These are phyloP conservation scores for Diaporthe sp. DNA, from an alignment of 2,329 filamentous ascomycete genomes.

Conservation along the genomic window DNA sequence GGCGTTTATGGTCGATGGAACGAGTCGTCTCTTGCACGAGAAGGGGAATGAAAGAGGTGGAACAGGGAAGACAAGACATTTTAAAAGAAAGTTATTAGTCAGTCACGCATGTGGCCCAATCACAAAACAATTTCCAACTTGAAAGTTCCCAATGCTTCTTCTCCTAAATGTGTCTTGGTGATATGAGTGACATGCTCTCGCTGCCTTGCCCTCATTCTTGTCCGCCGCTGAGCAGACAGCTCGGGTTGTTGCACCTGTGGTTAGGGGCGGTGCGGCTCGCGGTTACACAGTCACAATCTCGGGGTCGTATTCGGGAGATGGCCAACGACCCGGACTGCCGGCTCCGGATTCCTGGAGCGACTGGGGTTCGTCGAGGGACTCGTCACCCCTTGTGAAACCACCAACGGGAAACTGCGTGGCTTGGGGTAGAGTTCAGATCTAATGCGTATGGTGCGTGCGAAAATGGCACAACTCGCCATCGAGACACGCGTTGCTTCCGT, in stretches of 20 bases:
- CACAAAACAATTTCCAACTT: not conserved
- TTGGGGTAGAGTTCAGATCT: constrained; percentile 5
- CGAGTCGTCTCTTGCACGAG: not conserved
- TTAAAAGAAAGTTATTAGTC: not conserved
- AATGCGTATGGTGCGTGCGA: not conserved
- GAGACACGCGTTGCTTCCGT: constrained; percentile 17
- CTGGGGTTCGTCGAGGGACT: constrained; percentile 4
- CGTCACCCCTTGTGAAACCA: constrained; percentile 28
- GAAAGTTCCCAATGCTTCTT: not conserved
- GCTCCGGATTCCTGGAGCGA: not conserved
- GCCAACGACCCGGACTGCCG: not conserved
- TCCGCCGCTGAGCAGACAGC: not conserved
- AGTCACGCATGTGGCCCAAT: not conserved
- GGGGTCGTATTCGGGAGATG: not conserved
- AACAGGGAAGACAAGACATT: not conserved
- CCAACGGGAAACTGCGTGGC: not conserved
- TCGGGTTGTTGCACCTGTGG: not conserved
- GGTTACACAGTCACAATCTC: not conserved
- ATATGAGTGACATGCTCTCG: not conserved
- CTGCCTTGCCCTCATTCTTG: not conserved
- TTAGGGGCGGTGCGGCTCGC: not conserved
- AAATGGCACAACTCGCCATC: not conserved
- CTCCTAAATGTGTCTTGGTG: not conserved
- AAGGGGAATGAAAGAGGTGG: not conserved
- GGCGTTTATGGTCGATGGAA: constrained; percentile 25